Evolutionary conservation across 768 basidiomycete species (phyloP).

Genomic region (Inosperma sp.): DNA sequence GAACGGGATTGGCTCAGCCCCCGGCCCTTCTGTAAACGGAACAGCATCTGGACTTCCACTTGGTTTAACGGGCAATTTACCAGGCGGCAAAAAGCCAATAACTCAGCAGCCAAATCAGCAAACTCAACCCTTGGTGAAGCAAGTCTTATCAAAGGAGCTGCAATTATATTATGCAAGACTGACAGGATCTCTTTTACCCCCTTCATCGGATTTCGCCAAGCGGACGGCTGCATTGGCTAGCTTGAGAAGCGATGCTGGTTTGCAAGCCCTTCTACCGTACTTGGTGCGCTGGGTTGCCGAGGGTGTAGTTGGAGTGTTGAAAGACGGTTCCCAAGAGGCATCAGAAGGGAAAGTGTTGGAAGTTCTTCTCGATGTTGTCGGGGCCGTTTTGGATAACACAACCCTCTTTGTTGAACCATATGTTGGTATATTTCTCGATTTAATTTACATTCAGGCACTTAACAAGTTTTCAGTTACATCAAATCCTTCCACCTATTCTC

Average conservation of each 20-base stretch:
- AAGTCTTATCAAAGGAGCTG: conserved; percentile 88
- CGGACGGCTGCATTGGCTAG: conserved; percentile 88
- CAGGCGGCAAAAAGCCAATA: conserved; percentile 31
- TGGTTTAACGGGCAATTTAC: conserved; percentile 21
- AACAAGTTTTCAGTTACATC: conserved; percentile 65
- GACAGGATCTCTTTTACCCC: conserved; percentile 77
- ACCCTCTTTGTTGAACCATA: conserved; percentile 95
- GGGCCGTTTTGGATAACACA: conserved; percentile 79
- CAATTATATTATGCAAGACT: conserved; percentile 93
- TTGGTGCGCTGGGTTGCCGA: conserved; percentile 94
- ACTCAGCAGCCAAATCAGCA: conserved; percentile 33
- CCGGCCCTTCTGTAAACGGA: conserved; percentile 20
- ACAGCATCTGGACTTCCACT: conserved; percentile 20
- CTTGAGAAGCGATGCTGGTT: conserved; percentile 81
- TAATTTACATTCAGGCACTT: not conserved
- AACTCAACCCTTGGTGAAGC: conserved; percentile 79
- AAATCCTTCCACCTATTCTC: conserved; percentile 89
- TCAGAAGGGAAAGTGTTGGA: conserved; percentile 69
- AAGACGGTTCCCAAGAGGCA: conserved; percentile 53
- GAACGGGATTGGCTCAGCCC: conserved; percentile 20
- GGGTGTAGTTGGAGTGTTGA: conserved; percentile 66
- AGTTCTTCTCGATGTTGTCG: conserved; percentile 78
- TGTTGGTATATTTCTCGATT: conserved; percentile 47
- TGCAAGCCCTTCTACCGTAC: conserved; percentile 90
- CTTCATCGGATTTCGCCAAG: conserved; percentile 60